Conservation (phyloP, 768 basidiomycete genomes). For the Lentinus tigrinus region DNA sequence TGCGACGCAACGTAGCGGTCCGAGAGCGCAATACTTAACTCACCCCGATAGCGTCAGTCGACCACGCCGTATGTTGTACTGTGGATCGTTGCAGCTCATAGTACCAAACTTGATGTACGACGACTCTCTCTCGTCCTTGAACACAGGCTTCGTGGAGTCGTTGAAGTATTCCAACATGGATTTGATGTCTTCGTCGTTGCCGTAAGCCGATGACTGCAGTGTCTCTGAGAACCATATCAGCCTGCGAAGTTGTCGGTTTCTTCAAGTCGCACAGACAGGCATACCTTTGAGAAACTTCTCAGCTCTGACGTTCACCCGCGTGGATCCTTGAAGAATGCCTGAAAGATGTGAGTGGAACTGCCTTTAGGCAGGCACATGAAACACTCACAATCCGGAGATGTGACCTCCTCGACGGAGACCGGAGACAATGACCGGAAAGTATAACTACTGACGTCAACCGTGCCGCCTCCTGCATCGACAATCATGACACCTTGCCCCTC, state of each 20-base stretch:
- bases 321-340: conserved; percentile 44
- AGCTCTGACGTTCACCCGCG: conserved; percentile 37
- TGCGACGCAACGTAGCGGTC: not conserved
- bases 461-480: conserved; percentile 52
- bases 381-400: conserved; percentile 33
- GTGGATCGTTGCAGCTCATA: conserved; percentile 36
- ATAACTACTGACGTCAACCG: conserved; percentile 43
- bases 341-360: not conserved
- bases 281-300: conserved; percentile 33
- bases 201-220: conserved; percentile 32
- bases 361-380: not conserved
- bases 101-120: conserved; percentile 44
- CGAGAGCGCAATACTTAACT: conserved; percentile 4
- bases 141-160: conserved; percentile 41
- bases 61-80: conserved; percentile 37
- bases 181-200: conserved; percentile 32
- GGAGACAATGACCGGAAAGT: not conserved
- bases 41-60: conserved; percentile 40
- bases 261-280: not conserved
- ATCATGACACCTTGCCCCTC: conserved; percentile 39
- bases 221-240: conserved; percentile 25
- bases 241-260: too few species aligned
- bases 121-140: conserved; percentile 37
- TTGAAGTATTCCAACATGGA: conserved; percentile 41
- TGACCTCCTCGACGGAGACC: conserved; percentile 35